phyloP scores from a whole-genome alignment of 169 alveolate genomes.

The Plasmodium chabaudi region DNA sequence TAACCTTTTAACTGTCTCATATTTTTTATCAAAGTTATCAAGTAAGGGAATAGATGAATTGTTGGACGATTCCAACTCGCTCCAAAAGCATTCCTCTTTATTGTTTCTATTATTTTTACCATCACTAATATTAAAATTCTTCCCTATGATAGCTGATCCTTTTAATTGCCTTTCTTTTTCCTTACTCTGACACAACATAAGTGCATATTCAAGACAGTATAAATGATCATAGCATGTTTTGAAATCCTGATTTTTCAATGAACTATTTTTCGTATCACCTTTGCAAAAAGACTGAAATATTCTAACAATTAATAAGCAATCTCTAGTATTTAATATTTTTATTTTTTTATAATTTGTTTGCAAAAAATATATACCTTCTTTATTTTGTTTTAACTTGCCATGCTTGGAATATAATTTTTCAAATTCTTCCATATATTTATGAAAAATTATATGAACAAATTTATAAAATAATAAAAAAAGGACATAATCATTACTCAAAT shows the following conservation, averaged over 20 bases:
- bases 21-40: conserved; percentile 5
- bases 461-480: conserved; percentile 35
- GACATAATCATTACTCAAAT: conserved; percentile 33
- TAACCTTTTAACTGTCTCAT: conserved; percentile 1
- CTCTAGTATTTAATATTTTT: conserved; percentile 29
- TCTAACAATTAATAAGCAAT: conserved; percentile 33
- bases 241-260: no score
- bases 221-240: no score
- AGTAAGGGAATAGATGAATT: conserved; percentile 7
- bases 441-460: conserved; percentile 6
- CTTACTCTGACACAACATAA: no score
- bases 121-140: no score
- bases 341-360: neutral
- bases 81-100: conserved; percentile 3
- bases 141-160: no score
- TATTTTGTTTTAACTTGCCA: conserved; percentile 4
- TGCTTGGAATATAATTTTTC: neutral
- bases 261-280: neutral
- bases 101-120: no score
- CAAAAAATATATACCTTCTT: conserved; percentile 14
- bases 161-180: no score
- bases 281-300: conserved; percentile 54
- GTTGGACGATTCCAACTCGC: conserved; percentile 16
- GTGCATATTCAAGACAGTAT: no score
- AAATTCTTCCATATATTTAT: neutral